Evolutionary conservation across 1,284 basidiomycete species (phyloP), one percentile per base, ranked within the genome.

Genomic region (Tremellales sp.): DNA sequence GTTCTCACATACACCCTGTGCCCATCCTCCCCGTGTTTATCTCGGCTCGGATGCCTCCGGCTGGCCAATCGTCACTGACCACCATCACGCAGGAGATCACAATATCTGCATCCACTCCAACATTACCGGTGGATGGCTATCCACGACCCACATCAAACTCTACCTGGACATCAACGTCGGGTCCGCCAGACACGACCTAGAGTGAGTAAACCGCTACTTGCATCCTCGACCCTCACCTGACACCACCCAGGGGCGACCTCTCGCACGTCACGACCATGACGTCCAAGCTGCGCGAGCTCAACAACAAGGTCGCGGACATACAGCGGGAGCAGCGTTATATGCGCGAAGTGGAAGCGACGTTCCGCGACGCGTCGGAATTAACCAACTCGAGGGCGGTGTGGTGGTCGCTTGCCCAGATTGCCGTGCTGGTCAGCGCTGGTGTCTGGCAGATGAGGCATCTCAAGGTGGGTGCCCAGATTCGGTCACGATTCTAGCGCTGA

Each of bases 281-380:
- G 0, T 73, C 80, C 44, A 91, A 89, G 68, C 80, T 98, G 37
- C 81, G 88, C 26, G 93, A 97, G 57, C 77, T 99, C 47, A 98
- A 97, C 73, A 79, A 83, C 58, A 93, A 92, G 71, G 77, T 99
- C 44, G 85, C 88, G 66, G 92, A 97, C 65, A 86, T 98, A 56
- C 79, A 90, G 46, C 79, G 90, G 35, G 95, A 98, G 73, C 95
- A 99, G 75, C 90, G 95, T 70, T 99, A 95, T 68, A 93, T 98
- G 76, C 80, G 95, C 36, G 94, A 99, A 71, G 78, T 90, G 49
- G 95, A 99, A 74, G 79, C 86, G n/a, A 83, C 85, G 56, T 99
- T 89, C 70, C 78, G 95, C 34, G 77, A 94, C 71, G 72, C 97
- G 51, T 90, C 86, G 60, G 95, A 99, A 74, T 66, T 75, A 25